Base-by-base conservation (phyloP, 306 rosid genomes). In the Sindora glabra region DNA sequence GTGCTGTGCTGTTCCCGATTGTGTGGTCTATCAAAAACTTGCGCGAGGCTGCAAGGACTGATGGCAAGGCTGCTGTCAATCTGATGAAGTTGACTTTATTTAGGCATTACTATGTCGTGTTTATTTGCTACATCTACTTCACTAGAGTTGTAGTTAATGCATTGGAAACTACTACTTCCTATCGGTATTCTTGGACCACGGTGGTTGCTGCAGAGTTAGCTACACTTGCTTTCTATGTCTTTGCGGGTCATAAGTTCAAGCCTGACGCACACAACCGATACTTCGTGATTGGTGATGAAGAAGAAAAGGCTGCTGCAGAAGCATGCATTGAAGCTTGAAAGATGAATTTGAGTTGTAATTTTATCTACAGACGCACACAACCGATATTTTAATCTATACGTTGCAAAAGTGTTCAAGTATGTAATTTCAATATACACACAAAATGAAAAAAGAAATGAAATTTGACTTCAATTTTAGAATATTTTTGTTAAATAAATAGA, bases 21-120 rank as follows among this genome's bases (percentile, higher is more conserved):
- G 96, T 91, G 5, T 91, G 97, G 97, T 91, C 97, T 2, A 91
- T 91, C 52, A 91, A 91, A 83, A 91, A 91, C 71, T 81, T 91
- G 23, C 89, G 97, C 0, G 97, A 91, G 68, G 97, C 97, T 0
- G 97, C 97, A 0, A 73, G 95, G 69, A 85, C 97, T 0, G 96
- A 91, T 22, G 97, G 97, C 25, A 91, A 91, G 64, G 97, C 97
- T 0, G 96, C 97, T 0, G 97, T 91, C 49, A 91, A 91, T 69
- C 67, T 91, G 87, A 85, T 91, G 96, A 91, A 91, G 68, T 59
- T 91, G 70, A 91, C 96, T 3, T 77, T 91, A 4, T 91, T 91
- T 56, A 75, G 97, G 71, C 97, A 87, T 51, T 91, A 91, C 68
- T 91, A 91, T 64, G 75, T 91, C 48, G 96, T 91, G 26, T 96